Evolutionary conservation across 139 green algal species (phyloP).

Genomic region (Chlorella sp.): DNA sequence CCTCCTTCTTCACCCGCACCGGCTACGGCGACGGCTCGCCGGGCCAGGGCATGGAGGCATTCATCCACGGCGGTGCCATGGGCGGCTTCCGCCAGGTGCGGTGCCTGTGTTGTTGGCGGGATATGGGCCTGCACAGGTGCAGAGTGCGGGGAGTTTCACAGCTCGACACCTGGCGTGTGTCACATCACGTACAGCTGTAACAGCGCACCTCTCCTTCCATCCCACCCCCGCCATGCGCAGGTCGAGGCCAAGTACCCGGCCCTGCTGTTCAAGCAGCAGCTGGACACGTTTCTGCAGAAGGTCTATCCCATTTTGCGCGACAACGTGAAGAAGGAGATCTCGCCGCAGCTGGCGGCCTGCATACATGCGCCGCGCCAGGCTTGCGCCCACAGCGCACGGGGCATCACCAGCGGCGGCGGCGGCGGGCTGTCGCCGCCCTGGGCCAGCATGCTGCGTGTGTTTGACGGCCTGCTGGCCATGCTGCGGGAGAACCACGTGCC

Average conservation of each 20-base stretch:
- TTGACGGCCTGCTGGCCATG: constrained; percentile 85
- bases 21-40: constrained; percentile 55
- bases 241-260: constrained; percentile 99
- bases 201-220: too few relatives aligned
- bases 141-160: neutral
- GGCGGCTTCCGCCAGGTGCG: constrained; percentile 68
- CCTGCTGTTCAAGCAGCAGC: constrained; percentile 99
- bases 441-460: constrained; percentile 84
- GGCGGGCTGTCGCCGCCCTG: constrained; percentile 73
- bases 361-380: constrained; percentile 79
- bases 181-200: too few relatives aligned
- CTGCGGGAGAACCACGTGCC: constrained; percentile 89
- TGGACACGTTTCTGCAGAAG: constrained; percentile 97
- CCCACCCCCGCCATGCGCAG: constrained; percentile 54
- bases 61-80: constrained; percentile 83
- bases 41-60: constrained; percentile 67
- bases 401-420: neutral
- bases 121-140: too few relatives aligned
- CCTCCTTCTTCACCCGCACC: constrained; percentile 59
- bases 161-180: neutral
- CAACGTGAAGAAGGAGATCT: constrained; percentile 98
- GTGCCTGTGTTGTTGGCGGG: too few relatives aligned
- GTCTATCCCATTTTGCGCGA: constrained; percentile 98
- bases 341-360: constrained; percentile 81
- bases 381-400: constrained; percentile 15